Evolutionary conservation across 1,284 basidiomycete genomes (phyloP), one percentile per base, ranked within the genome.

Genomic region (Entoloma clypeatum): DNA sequence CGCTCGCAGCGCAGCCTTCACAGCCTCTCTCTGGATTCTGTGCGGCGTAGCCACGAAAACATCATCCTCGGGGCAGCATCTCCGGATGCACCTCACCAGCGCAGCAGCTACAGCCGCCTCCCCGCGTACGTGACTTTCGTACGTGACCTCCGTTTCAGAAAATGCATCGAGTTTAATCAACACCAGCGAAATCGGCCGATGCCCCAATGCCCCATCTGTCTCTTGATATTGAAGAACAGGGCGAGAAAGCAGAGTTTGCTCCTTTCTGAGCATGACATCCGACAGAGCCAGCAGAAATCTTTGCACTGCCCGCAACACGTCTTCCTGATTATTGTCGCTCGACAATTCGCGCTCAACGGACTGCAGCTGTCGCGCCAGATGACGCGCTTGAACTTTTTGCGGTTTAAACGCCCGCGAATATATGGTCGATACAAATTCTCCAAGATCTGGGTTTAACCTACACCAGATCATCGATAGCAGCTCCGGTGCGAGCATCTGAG

Each of bases 1-100:
- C 47, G 36, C 46, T 44, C 14, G 42, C 46, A 72, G 50, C 1
- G 68, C 69, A 14, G 58, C 53, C 41, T 63, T 70, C 11, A 74
- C 72, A 5, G 70, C 71, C 46, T 71, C 67, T 10, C 72, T 57
- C 42, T 75, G 72, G 13, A 70, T 64, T 6, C 72, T 60, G 55
- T 74, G 71, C 3, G 72, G 72, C 5, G 70, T 69, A 4, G 71
- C 72, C 7, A 75, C 69, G 43, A 74, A 74, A 17, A 74, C 68
- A 36, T 68, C 64, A 30, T 72, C 69, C 7, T 57, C 48, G 2
- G 69, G 66, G 16, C 58, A 62, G 41, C 67, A 68, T 29, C 55
- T 55, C 43, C 52, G 60, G 18, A 74, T 51, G 2, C 58, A 62
- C 9, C 50, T 52, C 19, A 73, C 66, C 21, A 74, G 52, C 2